Evolutionary conservation across 179 eudicot species (phyloP), one percentile per base, ranked within the genome.

Genomic region (Beta lomatogona): DNA sequence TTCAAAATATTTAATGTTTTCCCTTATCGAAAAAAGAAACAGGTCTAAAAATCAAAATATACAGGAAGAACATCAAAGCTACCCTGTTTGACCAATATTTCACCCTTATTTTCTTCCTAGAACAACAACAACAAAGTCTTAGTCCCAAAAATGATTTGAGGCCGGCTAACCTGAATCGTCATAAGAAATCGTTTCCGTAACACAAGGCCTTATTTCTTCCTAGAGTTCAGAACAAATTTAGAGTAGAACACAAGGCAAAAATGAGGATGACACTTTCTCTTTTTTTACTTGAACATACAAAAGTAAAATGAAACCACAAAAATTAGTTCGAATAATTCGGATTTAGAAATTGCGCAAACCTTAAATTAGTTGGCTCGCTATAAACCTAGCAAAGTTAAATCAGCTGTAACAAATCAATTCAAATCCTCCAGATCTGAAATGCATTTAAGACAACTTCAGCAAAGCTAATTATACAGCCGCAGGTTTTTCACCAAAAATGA

Each of bases 361-460:
- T 66, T 59, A 0, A 67, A 46, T 65, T 66, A 72, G 71, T 65
- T 45, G 73, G 25, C 66, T 16, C 12, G 18, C 28, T 44, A 77
- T 28, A 72, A n/a, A 57, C 55, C 76, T 71, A 54, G 15, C 73
- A 41, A 67, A 74, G 31, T 67, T 64, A 53, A 80, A 66, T 81
- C 68, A 67, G 54, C 79, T 64, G 6, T 75, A 45, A 81, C 28
- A 16, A 15, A 55, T 55, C 64, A 65, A 58, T 60, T 77, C 70
- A 66, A 77, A 65, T 67, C 80, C 22, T 61, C 63, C 84, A 57
- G 86, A 84, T 81, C 81, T 77, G 77, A 18, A 63, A 72, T 57
- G 28, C 76, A 59, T 16, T 54, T n/a, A 63, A 41, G 14, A 44
- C 76, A 66, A 81, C 52, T 54, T 45, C 76, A 81, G 55, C 81